Evolutionary conservation across 2,329 filamentous ascomycete species (phyloP), one percentile per base, ranked within the genome.

Genomic region (Aspergillus tubingensis): DNA sequence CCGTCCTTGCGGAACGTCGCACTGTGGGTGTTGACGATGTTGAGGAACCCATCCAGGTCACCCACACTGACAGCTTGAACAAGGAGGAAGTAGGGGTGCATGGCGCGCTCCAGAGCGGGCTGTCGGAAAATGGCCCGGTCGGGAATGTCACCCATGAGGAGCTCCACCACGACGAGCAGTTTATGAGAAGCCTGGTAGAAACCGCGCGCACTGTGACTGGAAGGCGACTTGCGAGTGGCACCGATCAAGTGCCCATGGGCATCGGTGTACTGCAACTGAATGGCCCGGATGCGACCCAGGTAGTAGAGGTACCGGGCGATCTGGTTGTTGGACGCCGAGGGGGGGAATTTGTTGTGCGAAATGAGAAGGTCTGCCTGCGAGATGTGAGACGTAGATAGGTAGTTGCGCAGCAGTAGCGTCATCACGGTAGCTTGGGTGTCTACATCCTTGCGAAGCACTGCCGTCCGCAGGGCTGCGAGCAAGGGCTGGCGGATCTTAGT

Each of bases 341-440:
- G 86, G 5, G 95, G 95, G 78, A 99, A 98, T 74, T 95, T 89
- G 30, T 95, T 96, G 80, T 99, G 95, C 32, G 92, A 94, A 64
- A 99, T 91, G 60, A 99, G 86, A 41, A 98, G 86, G 78, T 99
- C 95, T 68, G 95, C 95, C 81, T 99, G 95, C 58, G 91, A 90
- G 78, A 99, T 97, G 79, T 98, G 94, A 67, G 95, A 96, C 48
- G 94, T 98, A 52, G 91, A 88, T 66, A 99, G 88, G 77, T 99
- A 99, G 80, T 95, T 99, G 70, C 95, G 91, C 68, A 99, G 88
- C 55, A 99, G 85, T 59, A 99, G 84, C 13, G 96, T 96, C 67
- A 96, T 98, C 68, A 98, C 92, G 0, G 94, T 92, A 27, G 95
- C 92, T 80, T 98, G 94, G n/a, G 91, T 97, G 72, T 99, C 95